A percentile compares a stretch with the other conserved stretches of the same genome.
phyloP scores from a whole-genome alignment of 192 early-diverging fungal genomes.

The Lobulomyces angularis region DNA sequence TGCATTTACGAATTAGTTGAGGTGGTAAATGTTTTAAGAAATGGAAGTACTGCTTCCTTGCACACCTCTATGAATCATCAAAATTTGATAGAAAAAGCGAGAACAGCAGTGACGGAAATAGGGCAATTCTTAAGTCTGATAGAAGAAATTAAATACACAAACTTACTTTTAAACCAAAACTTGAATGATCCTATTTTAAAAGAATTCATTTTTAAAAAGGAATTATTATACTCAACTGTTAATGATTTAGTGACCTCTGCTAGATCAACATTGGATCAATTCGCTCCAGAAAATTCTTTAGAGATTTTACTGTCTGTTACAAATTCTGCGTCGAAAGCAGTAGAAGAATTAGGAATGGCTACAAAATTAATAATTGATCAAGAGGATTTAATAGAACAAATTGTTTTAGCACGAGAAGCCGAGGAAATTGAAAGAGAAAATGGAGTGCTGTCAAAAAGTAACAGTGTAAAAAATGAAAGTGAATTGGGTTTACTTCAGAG shows the following conservation, averaged over 20 bases:
- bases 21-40: constrained; percentile 14
- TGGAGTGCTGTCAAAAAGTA: background rate
- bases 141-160: constrained; percentile 25
- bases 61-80: no score
- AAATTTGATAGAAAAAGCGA: constrained; percentile 24
- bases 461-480: constrained; percentile 9
- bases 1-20: constrained; percentile 18
- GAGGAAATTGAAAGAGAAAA: constrained; percentile 14
- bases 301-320: constrained; percentile 35
- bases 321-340: constrained; percentile 34
- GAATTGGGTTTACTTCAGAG: constrained; percentile 22
- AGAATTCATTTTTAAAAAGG: constrained; percentile 20
- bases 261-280: constrained; percentile 40
- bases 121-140: constrained; percentile 32
- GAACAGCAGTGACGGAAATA: constrained; percentile 30
- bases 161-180: constrained; percentile 29
- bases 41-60: no score
- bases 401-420: constrained; percentile 14
- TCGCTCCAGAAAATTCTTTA: constrained; percentile 39
- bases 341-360: constrained; percentile 34
- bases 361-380: constrained; percentile 40
- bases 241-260: constrained; percentile 42
- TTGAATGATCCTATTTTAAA: constrained; percentile 15
- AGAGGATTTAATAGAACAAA: constrained; percentile 30
- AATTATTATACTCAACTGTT: constrained; percentile 19